These are phyloP conservation scores for Fusarium haematococcum DNA, from an alignment of 2,329 filamentous ascomycete genomes.

Conservation along the genomic window DNA sequence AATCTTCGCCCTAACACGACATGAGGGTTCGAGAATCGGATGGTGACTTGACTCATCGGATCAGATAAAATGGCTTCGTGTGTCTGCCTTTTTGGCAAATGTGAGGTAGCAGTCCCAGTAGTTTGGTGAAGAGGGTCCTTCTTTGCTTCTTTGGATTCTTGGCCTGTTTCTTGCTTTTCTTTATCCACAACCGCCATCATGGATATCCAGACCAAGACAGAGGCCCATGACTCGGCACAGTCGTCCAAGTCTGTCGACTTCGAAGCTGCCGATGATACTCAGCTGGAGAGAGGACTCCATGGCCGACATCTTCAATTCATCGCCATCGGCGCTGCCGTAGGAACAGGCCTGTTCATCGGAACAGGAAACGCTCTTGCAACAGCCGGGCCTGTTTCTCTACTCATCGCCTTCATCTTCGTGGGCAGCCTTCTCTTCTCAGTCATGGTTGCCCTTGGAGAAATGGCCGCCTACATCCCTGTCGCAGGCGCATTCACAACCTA, in stretches of 20 bases:
- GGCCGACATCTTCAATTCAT: slow-evolving; percentile 36
- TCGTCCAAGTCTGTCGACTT: slow-evolving; percentile 15
- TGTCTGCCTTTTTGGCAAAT: background rate
- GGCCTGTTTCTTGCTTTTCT: background rate
- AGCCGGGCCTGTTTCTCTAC: slow-evolving; percentile 70
- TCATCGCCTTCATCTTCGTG: slow-evolving; percentile 76
- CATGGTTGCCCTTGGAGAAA: slow-evolving; percentile 83
- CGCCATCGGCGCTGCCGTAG: slow-evolving; percentile 72
- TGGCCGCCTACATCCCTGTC: slow-evolving; percentile 83
- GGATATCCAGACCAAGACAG: slow-evolving; percentile 22
- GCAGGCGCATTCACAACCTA: slow-evolving; percentile 83
- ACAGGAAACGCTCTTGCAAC: slow-evolving; percentile 64
- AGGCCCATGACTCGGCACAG: slow-evolving; percentile 5
- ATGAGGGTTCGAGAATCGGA: background rate
- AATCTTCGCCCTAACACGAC: slow-evolving; percentile 27
- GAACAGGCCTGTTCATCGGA: slow-evolving; percentile 78
- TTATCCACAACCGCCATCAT: slow-evolving; percentile 1
- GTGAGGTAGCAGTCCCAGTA: background rate
- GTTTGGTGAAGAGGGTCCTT: background rate
- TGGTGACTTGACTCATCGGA: background rate
- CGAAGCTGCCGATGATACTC: background rate
- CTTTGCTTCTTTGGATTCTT: background rate
- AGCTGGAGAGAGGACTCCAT: background rate
- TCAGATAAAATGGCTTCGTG: background rate
- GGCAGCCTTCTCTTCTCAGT: slow-evolving; percentile 80